Base-by-base conservation (phyloP, 2,329 filamentous ascomycete genomes). In the Exophiala sp. region DNA sequence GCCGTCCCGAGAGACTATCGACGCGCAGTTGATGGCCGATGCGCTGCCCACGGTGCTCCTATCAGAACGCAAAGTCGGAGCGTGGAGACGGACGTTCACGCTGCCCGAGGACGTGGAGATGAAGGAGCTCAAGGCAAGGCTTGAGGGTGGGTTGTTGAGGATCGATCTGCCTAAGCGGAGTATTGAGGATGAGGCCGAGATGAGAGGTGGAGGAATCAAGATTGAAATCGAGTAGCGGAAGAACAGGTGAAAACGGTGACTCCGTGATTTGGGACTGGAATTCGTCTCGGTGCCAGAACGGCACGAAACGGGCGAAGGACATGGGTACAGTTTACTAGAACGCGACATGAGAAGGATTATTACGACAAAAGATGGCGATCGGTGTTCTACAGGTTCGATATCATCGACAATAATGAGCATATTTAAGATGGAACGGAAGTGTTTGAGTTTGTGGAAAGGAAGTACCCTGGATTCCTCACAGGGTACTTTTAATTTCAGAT, bases 81-180 rank as follows among this genome's bases (percentile, higher is more conserved):
- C 58, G 8, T 61, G 56, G 55, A 50, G 58, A 41, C 58, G 58
- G 47, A 61, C 56, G 2, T 61, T 61, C 47, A 59, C 56, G 7
- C 34, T 61, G 21, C 58, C 58, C 47, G 52, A 59, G 8, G 58
- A 61, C 34, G 55, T 61, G 18, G 58, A 61, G 50, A 61, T 61
- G 52, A 49, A 57, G 42, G 56, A 59, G 34, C 47, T 61, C 46
- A 61, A 58, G 36, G 58, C 58, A 36, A 46, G 56, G 7, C 44
- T 61, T 8, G 56, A 59, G 2, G 58, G 52, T 32, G 58, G 58
- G 6, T 32, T 61, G 47, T 45, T 61, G 47, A 35, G 58, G 12
- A 56, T 61, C 38, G 55, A 58, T 33, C 16, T 61, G 20, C 58
- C 58, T 8, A 61, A 61, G 41, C 52, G 53, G n/a, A 60, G 57